phyloP scores from a whole-genome alignment of 805 yeast species.

The Candida tibetensis region DNA sequence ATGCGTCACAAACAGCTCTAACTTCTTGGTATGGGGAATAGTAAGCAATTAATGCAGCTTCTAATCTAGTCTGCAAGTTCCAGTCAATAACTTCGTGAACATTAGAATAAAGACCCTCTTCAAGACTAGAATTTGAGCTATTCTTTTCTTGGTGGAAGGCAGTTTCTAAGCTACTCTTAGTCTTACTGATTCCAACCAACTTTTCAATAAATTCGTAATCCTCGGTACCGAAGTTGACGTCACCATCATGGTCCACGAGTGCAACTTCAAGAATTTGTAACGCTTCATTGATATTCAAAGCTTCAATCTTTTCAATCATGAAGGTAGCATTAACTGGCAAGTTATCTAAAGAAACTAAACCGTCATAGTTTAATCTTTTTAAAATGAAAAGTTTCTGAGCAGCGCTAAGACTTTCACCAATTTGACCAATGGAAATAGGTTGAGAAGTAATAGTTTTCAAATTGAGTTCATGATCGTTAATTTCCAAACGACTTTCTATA shows the following conservation, averaged over 20 bases:
- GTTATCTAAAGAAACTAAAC: conserved; percentile 24
- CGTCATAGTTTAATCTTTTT: conserved; percentile 25
- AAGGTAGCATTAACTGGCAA: conserved; percentile 33
- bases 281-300: conserved; percentile 37
- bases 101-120: neutral
- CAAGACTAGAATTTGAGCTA: neutral
- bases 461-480: conserved; percentile 12
- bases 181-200: conserved; percentile 10
- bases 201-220: conserved; percentile 26
- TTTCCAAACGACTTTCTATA: conserved; percentile 1
- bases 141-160: neutral
- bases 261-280: conserved; percentile 38
- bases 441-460: conserved; percentile 18
- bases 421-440: conserved; percentile 22
- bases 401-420: conserved; percentile 22
- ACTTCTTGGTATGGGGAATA: conserved; percentile 44
- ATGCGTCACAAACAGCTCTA: conserved; percentile 38
- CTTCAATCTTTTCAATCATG: conserved; percentile 41
- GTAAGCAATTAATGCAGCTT: conserved; percentile 37
- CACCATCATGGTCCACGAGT: conserved; percentile 36
- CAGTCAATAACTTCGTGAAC: conserved; percentile 22
- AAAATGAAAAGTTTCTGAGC: conserved; percentile 28
- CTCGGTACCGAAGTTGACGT: conserved; percentile 31
- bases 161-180: neutral
- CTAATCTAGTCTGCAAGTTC: conserved; percentile 33